Percentiles rank a stretch among this genome's conserved stretches.
Evolutionary conservation across 2,329 filamentous ascomycete genomes (phyloP).

Genomic region (Trichoderma afroharzianum): DNA sequence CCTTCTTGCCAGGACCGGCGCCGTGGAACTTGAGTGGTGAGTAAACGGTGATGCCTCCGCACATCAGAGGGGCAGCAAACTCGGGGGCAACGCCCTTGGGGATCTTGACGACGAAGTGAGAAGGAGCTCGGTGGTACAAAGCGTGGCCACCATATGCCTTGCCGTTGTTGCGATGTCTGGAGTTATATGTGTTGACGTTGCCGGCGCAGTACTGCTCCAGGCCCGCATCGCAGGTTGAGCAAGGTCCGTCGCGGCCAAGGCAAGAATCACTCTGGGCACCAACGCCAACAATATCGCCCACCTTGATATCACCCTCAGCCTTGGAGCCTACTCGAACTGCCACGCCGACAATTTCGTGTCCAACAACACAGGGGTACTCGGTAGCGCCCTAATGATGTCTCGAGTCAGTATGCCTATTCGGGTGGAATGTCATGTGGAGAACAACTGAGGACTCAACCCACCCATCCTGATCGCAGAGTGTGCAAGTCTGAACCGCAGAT

Average conservation of each 20-base stretch:
- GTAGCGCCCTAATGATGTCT: conserved; percentile 19
- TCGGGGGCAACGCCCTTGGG: conserved; percentile 40
- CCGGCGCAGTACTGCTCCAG: conserved; percentile 41
- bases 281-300: conserved; percentile 62
- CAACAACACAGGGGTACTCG: conserved; percentile 49
- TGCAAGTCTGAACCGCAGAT: conserved; percentile 63
- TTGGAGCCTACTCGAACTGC: conserved; percentile 51
- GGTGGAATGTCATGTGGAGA: neutral
- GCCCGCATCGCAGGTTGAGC: conserved; percentile 40
- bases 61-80: conserved; percentile 61
- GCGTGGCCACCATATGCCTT: conserved; percentile 48
- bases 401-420: neutral
- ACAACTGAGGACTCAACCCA: conserved; percentile 17
- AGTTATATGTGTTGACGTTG: conserved; percentile 52
- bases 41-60: conserved; percentile 66
- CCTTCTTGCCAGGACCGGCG: conserved; percentile 62
- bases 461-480: conserved; percentile 54
- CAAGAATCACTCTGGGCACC: conserved; percentile 59
- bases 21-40: conserved; percentile 60
- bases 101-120: conserved; percentile 49
- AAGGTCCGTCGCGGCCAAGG: conserved; percentile 37
- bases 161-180: conserved; percentile 28
- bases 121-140: conserved; percentile 33
- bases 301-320: conserved; percentile 44
- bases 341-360: conserved; percentile 63